Conservation (phyloP, 768 basidiomycete genomes). For the Wakefieldia striispora region DNA sequence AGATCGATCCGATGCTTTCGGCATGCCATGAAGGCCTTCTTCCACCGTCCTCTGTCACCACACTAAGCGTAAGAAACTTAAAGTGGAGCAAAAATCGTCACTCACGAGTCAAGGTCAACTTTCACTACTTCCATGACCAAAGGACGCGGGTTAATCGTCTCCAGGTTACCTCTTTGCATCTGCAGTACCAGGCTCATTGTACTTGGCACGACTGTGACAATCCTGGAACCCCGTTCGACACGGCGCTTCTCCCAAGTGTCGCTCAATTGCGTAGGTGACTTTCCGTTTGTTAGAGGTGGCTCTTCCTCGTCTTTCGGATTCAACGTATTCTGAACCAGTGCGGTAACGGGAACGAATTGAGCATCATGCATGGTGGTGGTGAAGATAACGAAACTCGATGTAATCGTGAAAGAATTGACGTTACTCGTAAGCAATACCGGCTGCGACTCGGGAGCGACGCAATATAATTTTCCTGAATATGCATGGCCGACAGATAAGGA, state of each 20-base stretch:
- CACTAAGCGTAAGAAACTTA: not conserved
- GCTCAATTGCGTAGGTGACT: slow-evolving; percentile 2
- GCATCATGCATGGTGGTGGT: slow-evolving; percentile 82
- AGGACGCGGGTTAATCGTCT: slow-evolving; percentile 91
- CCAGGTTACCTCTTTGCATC: slow-evolving; percentile 97
- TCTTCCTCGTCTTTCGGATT: slow-evolving; percentile 16
- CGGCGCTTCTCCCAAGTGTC: slow-evolving; percentile 68
- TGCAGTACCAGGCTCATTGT: slow-evolving; percentile 89
- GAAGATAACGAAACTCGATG: slow-evolving; percentile 78
- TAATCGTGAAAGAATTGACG: slow-evolving; percentile 69
- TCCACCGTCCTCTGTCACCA: slow-evolving; percentile 61
- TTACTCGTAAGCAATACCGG: slow-evolving; percentile 45
- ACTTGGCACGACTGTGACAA: slow-evolving; percentile 85
- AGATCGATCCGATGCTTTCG: slow-evolving; percentile 93
- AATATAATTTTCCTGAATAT: slow-evolving; percentile 62
- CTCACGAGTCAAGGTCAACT: slow-evolving; percentile 64
- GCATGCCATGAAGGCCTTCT: slow-evolving; percentile 87
- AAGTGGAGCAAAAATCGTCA: not conserved
- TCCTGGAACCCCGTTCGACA: slow-evolving; percentile 86
- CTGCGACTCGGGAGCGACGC: slow-evolving; percentile 34
- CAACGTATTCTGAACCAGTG: slow-evolving; percentile 8
- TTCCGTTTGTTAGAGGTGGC: slow-evolving; percentile 28
- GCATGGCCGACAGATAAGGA: slow-evolving; percentile 62
- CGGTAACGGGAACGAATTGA: slow-evolving; percentile 56
- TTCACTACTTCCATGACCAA: slow-evolving; percentile 84